These are phyloP conservation scores for Adansonia digitata DNA, from an alignment of 345 rosid species.

Conservation along the genomic window DNA sequence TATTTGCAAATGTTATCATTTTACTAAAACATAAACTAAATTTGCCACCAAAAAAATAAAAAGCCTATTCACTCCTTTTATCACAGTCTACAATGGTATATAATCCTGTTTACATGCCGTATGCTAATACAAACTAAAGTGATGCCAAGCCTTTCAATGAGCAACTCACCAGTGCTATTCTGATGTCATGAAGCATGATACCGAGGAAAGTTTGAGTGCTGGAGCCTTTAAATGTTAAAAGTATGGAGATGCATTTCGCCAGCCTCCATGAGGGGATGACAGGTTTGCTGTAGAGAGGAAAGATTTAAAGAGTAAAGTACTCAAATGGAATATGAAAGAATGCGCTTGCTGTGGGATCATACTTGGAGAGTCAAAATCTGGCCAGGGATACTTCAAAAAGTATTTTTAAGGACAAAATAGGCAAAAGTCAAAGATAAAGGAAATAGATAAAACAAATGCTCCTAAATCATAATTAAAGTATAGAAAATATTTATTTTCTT, in stretches of 20 bases:
- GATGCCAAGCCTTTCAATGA: no score
- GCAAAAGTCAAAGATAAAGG: no score
- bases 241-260: conserved; percentile 31
- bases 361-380: conserved; percentile 26
- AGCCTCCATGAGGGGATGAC: conserved; percentile 52
- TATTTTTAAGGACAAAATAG: no score
- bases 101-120: no score
- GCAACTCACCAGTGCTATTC: not conserved
- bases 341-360: conserved; percentile 20
- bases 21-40: no score
- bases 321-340: conserved; percentile 29
- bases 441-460: not conserved
- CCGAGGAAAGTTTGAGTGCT: conserved; percentile 22
- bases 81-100: no score
- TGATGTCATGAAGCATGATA: conserved; percentile 21
- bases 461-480: not conserved
- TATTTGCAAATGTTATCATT: no score
- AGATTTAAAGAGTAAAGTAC: no score
- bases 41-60: no score
- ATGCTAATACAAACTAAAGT: no score
- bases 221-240: conserved; percentile 12
- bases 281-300: conserved; percentile 64
- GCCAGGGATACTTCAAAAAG: conserved; percentile 32
- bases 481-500: not conserved
- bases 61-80: no score